Percentiles rank a stretch among this genome's conserved stretches.
Conservation (phyloP, 164 flowering plant genomes). For the Vitis vinifera region ASM3070453v1 NC_081816.1:23020001-23020500, state of each 20-base stretch:
- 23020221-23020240: slow-evolving; percentile 7
- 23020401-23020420: neutral
- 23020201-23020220: slow-evolving; percentile 83
- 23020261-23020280: slow-evolving; percentile 14
- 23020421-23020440: slow-evolving; percentile 76
- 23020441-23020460: slow-evolving; percentile 53
- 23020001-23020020: no score
- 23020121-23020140: slow-evolving; percentile 36
- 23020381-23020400: neutral
- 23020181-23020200: slow-evolving; percentile 76
- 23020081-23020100: no score
- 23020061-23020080: no score
- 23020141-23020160: slow-evolving; percentile 76
- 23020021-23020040: no score
- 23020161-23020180: slow-evolving; percentile 87
- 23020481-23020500: slow-evolving; percentile 41
- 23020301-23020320: slow-evolving; percentile 91
- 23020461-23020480: slow-evolving; percentile 55
- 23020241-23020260: neutral
- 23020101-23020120: no score
- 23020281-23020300: slow-evolving; percentile 85
- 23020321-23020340: slow-evolving; percentile 91
- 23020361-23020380: neutral
- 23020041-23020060: no score
- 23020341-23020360: slow-evolving; percentile 64